Percentiles rank a stretch among this genome's conserved stretches.
These are phyloP conservation scores for Phytophthora ohioensis DNA, from an alignment of 352 stramenopile species.

Conservation along the genomic window DNA sequence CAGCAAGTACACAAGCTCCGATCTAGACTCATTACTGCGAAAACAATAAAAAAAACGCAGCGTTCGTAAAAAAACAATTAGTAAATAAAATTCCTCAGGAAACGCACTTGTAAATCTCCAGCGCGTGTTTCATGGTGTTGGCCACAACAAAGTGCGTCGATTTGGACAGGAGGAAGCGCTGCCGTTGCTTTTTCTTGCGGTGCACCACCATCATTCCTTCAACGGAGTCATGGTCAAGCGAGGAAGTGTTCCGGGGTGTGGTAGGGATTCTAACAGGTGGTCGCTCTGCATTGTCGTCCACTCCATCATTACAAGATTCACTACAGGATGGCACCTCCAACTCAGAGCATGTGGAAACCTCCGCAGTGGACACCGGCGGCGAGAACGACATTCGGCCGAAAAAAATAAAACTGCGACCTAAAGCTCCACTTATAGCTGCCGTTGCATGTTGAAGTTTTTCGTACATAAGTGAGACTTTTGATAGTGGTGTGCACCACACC, in stretches of 20 bases:
- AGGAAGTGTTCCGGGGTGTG: slow-evolving; percentile 31
- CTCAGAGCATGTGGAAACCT: slow-evolving; percentile 23
- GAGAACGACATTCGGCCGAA: slow-evolving; percentile 19
- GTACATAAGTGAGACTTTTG: slow-evolving; percentile 3
- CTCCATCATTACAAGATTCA: slow-evolving; percentile 6
- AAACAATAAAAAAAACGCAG: slow-evolving; percentile 2
- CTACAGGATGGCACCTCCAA: not conserved
- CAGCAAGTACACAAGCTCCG: slow-evolving; percentile 68
- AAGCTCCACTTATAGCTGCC: not conserved
- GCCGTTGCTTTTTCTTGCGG: slow-evolving; percentile 66
- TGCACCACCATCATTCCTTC: slow-evolving; percentile 73
- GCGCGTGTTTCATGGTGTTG: slow-evolving; percentile 57
- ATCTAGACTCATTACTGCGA: slow-evolving; percentile 55
- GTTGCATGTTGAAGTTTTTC: slow-evolving; percentile 23
- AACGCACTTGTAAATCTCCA: slow-evolving; percentile 68
- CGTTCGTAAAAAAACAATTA: not conserved
- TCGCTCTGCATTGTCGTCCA: not conserved
- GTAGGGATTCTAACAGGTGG: slow-evolving; percentile 20
- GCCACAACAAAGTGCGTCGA: slow-evolving; percentile 60
- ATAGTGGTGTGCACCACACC: slow-evolving; percentile 4
- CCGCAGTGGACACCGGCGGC: slow-evolving; percentile 1
- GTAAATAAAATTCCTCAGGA: not conserved
- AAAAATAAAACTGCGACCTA: slow-evolving; percentile 1
- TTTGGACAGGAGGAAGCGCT: slow-evolving; percentile 58
- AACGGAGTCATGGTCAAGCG: slow-evolving; percentile 52